These are phyloP conservation scores for Tetragonia tetragonoides DNA, from an alignment of 148 eudicot genomes.

Conservation along the genomic window DNA sequence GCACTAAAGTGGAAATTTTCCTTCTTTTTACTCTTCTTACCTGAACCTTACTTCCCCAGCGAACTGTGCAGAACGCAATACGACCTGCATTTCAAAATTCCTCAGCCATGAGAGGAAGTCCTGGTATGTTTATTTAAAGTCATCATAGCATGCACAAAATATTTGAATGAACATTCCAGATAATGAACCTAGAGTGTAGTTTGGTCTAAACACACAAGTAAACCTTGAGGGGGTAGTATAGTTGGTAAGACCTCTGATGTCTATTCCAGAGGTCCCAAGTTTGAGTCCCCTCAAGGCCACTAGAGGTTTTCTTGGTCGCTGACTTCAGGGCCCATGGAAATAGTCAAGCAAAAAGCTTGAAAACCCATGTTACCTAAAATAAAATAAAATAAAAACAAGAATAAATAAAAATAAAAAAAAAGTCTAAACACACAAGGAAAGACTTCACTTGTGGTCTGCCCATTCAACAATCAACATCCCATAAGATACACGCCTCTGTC, in stretches of 20 bases:
- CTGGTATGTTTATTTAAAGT: background rate
- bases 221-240: background rate
- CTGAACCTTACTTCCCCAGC: slow-evolving; percentile 86
- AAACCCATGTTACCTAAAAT: too few species aligned
- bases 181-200: background rate
- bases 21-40: slow-evolving; percentile 49
- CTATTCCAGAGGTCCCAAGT: too few species aligned
- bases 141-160: background rate
- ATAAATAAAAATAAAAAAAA: too few species aligned
- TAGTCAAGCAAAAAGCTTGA: too few species aligned
- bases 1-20: too few species aligned
- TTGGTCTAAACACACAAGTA: background rate
- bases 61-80: slow-evolving; percentile 71
- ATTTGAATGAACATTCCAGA: background rate
- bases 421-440: background rate
- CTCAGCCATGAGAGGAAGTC: background rate
- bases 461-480: background rate
- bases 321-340: too few species aligned
- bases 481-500: background rate
- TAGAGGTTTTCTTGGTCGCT: too few species aligned
- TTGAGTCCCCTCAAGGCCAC: too few species aligned
- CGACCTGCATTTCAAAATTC: slow-evolving; percentile 46
- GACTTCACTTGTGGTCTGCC: background rate
- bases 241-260: too few species aligned
- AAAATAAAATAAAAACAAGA: too few species aligned